Percentiles rank a stretch among this genome's conserved stretches.
These are phyloP conservation scores for Pseudocercospora vitis DNA, from an alignment of 2,329 filamentous ascomycete genomes.

Conservation along the genomic window DNA sequence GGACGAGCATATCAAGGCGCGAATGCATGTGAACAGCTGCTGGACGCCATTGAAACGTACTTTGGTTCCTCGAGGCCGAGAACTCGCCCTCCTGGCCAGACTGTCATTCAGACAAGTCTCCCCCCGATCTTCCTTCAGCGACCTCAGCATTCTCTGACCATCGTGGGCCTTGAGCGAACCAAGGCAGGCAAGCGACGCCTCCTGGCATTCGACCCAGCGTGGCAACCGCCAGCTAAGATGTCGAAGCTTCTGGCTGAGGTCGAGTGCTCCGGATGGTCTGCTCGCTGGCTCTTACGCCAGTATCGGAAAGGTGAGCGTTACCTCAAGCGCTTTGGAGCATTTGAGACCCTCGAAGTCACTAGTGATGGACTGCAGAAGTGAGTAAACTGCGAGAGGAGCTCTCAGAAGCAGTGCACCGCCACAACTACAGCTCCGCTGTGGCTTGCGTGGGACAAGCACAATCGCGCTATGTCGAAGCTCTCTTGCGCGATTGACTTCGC, in stretches of 20 bases:
- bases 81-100: slow-evolving; percentile 1
- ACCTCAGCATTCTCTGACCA: slow-evolving; percentile 84
- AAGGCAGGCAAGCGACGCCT: slow-evolving; percentile 66
- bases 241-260: slow-evolving; percentile 45
- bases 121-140: slow-evolving; percentile 90
- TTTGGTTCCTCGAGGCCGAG: slow-evolving; percentile 52
- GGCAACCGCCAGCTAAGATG: slow-evolving; percentile 65
- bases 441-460: too few species aligned
- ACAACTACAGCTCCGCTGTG: background rate
- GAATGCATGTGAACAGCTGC: slow-evolving; percentile 56
- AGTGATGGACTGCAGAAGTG: too few species aligned
- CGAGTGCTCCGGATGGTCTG: slow-evolving; percentile 44
- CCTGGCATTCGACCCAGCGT: slow-evolving; percentile 85
- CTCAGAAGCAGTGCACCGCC: background rate
- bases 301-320: slow-evolving; percentile 72
- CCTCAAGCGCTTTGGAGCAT: slow-evolving; percentile 68
- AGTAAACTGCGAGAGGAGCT: too few species aligned
- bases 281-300: slow-evolving; percentile 52
- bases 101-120: slow-evolving; percentile 54
- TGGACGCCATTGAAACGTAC: slow-evolving; percentile 68
- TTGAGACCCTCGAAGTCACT: slow-evolving; percentile 63
- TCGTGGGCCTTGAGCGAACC: slow-evolving; percentile 76
- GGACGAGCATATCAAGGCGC: slow-evolving; percentile 55
- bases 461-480: too few species aligned
- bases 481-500: too few species aligned